Base-by-base conservation (phyloP, 2,329 filamentous ascomycete species). In the Penicillium paneum region DNA sequence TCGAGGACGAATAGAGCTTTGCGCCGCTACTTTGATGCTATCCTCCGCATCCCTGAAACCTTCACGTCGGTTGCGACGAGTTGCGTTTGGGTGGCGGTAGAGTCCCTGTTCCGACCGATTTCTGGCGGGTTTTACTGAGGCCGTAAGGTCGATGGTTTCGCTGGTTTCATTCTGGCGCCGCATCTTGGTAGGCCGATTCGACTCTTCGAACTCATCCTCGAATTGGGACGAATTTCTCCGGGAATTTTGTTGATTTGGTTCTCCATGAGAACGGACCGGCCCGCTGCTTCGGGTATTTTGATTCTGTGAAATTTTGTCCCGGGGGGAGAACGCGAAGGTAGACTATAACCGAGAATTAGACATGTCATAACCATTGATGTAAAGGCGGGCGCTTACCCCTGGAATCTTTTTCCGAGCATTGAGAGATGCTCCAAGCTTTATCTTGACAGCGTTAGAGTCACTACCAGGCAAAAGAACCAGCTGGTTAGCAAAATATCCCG, bases 241-340 rank as follows among this genome's bases (percentile, higher is more conserved):
- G 10, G 53, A 49, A 32, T 24, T 34, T 5, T 48, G 24, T 36
- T 55, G 49, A 7, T 35, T 63, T 43, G 49, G 11, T 52, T 58
- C 63, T 24, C 65, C 63, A 32, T 55, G 59, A 10, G 65, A 67
- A 36, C 65, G 68, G 36, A 71, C 64, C n/a, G 71, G 66, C 7
- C 69, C 70, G 50, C 70, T 73, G 26, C 67, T 61, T 47, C 66
- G 66, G 15, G 59, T 46, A 40, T 65, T 64, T 6, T 42, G 41
- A 35, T 64, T 64, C 3, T 44, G 42, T 13, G 66, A 64, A 34
- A 73, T 55, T 26, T 52, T 62, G 43, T 73, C 58, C 2, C 58
- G 34, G 7, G 69, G 68, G 35, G 56, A 65, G 38, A 65, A 62
- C 8, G 59, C 57, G n/a, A 52, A 43, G 21, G 28, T 52, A n/a